These are phyloP conservation scores for Esteya vermicola DNA, from an alignment of 2,329 filamentous ascomycete species.

Conservation along the genomic window DNA sequence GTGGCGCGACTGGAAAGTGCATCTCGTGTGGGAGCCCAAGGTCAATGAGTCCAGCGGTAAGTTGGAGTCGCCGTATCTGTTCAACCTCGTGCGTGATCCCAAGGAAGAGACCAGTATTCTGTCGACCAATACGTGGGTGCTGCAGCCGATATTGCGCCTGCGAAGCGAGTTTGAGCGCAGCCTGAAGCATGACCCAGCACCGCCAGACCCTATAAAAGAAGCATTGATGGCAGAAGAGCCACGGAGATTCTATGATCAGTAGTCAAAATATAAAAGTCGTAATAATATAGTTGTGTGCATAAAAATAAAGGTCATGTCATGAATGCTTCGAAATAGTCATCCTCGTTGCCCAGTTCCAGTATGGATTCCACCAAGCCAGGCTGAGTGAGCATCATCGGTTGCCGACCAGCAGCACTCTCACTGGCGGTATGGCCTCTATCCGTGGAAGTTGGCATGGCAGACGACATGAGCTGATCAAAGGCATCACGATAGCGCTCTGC, in stretches of 20 bases:
- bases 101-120: conserved; percentile 20
- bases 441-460: too few species aligned
- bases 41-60: conserved; percentile 18
- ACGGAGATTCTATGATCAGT: neutral
- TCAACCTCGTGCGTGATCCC: conserved; percentile 17
- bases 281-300: neutral
- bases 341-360: neutral
- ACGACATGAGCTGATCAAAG: neutral
- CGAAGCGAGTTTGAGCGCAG: conserved; percentile 15
- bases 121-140: conserved; percentile 18
- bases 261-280: neutral
- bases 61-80: conserved; percentile 19
- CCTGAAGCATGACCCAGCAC: conserved; percentile 16
- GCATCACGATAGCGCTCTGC: neutral
- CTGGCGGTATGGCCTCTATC: too few species aligned
- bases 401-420: too few species aligned
- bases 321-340: neutral
- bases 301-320: neutral
- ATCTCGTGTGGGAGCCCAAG: conserved; percentile 20
- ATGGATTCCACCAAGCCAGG: too few species aligned
- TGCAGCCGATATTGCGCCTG: conserved; percentile 17
- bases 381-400: too few species aligned
- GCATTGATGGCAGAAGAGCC: neutral
- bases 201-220: conserved; percentile 17
- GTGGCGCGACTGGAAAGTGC: conserved; percentile 21